Percentiles rank a stretch among this genome's conserved stretches.
These are phyloP conservation scores for Citrullus mucosospermus DNA, from an alignment of 306 rosid species.

Conservation along the genomic window DNA sequence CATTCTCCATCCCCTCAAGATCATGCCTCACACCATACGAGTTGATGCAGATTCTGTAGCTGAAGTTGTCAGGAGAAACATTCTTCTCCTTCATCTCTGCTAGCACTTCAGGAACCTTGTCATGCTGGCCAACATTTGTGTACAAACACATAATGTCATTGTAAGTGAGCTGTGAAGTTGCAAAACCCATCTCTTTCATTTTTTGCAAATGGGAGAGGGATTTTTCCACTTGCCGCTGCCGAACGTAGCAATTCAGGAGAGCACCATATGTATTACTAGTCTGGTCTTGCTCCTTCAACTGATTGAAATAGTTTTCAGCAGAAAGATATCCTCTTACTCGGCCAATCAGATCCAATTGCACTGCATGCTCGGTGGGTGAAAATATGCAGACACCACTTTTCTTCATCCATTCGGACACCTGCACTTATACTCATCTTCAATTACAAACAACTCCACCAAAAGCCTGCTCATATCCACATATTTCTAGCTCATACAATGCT, in stretches of 20 bases:
- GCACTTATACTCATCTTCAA: slow-evolving; percentile 4
- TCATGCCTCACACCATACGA: slow-evolving; percentile 52
- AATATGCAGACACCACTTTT: slow-evolving; percentile 58
- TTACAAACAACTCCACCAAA: neutral
- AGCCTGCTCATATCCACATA: neutral
- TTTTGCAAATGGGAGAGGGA: slow-evolving; percentile 47
- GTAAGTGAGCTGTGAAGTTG: slow-evolving; percentile 45
- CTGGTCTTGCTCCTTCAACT: slow-evolving; percentile 42
- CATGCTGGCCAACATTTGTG: slow-evolving; percentile 49
- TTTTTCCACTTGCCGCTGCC: slow-evolving; percentile 44
- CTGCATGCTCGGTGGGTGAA: slow-evolving; percentile 48
- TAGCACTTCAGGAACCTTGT: slow-evolving; percentile 49
- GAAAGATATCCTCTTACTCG: slow-evolving; percentile 44
- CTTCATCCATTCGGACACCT: slow-evolving; percentile 90
- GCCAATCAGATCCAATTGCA: slow-evolving; percentile 77
- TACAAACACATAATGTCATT: slow-evolving; percentile 75
- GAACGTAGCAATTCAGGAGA: slow-evolving; percentile 73
- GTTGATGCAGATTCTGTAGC: slow-evolving; percentile 76
- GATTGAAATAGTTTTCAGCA: slow-evolving; percentile 51
- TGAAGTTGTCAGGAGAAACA: slow-evolving; percentile 60
- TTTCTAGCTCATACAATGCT: neutral
- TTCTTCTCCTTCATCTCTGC: slow-evolving; percentile 57
- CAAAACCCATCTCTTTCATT: slow-evolving; percentile 74
- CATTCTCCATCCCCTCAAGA: slow-evolving; percentile 40
- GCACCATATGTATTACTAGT: slow-evolving; percentile 61